Evolutionary conservation across 106 monocot species (phyloP).

Genomic region (Dendrobium catenatum): DNA sequence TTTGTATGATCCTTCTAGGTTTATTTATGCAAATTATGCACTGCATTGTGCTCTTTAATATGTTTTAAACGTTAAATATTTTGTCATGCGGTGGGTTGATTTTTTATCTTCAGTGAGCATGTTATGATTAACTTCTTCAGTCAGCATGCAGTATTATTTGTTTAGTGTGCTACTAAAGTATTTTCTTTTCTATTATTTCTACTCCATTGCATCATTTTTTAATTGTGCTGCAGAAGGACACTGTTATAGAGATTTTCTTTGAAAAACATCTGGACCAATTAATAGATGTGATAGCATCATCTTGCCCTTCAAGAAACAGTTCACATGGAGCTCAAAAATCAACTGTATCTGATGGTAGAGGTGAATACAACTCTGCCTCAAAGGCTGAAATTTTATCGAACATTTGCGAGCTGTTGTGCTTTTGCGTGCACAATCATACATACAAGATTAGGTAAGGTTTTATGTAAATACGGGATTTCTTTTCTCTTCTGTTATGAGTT

Average conservation of each 20-base stretch:
- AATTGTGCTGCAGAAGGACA: slow-evolving; percentile 61
- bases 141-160: background rate
- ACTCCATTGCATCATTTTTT: background rate
- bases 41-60: background rate
- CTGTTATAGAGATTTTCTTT: slow-evolving; percentile 85
- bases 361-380: slow-evolving; percentile 12
- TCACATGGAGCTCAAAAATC: slow-evolving; percentile 22
- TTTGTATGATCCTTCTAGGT: background rate
- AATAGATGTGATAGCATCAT: slow-evolving; percentile 74
- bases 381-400: slow-evolving; percentile 95
- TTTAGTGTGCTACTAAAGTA: background rate
- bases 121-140: background rate
- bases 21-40: background rate
- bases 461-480: background rate
- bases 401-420: slow-evolving; percentile 90
- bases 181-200: background rate
- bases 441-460: slow-evolving; percentile 79
- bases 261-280: slow-evolving; percentile 78
- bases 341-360: slow-evolving; percentile 15
- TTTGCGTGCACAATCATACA: slow-evolving; percentile 90
- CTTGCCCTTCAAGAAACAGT: slow-evolving; percentile 40
- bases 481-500: background rate
- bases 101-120: background rate
- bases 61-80: background rate
- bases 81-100: background rate